Percentiles rank a stretch among this genome's conserved stretches.
Conservation (phyloP, 768 basidiomycete genomes). For the Coprinellus micaceus region DNA sequence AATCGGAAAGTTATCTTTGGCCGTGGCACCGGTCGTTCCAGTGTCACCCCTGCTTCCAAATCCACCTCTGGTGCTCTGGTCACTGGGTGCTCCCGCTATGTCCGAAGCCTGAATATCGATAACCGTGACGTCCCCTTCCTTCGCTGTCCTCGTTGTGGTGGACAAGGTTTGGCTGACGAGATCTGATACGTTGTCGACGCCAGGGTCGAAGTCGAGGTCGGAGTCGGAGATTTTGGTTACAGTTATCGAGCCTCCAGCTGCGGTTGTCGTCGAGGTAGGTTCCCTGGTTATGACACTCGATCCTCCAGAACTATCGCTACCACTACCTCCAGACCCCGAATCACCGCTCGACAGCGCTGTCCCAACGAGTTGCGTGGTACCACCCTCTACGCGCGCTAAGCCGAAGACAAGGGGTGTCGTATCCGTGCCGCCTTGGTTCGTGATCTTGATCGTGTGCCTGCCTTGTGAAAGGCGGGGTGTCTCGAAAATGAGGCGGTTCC, state of each 20-base stretch:
- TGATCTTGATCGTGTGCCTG: not conserved
- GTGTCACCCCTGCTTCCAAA: not conserved
- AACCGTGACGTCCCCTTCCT: not conserved
- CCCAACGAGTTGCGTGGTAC: not conserved
- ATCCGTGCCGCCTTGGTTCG: not conserved
- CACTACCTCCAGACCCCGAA: not conserved
- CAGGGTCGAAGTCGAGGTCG: not conserved
- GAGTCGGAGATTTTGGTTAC: not conserved
- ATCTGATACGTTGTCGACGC: not conserved
- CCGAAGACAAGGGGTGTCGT: not conserved
- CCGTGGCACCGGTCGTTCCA: not conserved
- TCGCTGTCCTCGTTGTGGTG: not conserved
- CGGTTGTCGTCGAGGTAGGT: not conserved
- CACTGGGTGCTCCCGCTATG: not conserved
- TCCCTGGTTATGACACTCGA: not conserved
- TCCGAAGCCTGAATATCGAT: not conserved
- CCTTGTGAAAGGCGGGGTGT: not conserved
- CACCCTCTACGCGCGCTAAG: not conserved
- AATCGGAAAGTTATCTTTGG: not conserved
- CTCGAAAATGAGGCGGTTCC: conserved; percentile 5
- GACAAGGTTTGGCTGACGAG: not conserved
- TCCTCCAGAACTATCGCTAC: not conserved
- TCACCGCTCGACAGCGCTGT: too few species aligned
- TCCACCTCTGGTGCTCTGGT: not conserved
- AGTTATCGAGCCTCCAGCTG: not conserved